Evolutionary conservation across 1,284 basidiomycete genomes (phyloP), one percentile per base, ranked within the genome.

Genomic region (Coniophora puteana): DNA sequence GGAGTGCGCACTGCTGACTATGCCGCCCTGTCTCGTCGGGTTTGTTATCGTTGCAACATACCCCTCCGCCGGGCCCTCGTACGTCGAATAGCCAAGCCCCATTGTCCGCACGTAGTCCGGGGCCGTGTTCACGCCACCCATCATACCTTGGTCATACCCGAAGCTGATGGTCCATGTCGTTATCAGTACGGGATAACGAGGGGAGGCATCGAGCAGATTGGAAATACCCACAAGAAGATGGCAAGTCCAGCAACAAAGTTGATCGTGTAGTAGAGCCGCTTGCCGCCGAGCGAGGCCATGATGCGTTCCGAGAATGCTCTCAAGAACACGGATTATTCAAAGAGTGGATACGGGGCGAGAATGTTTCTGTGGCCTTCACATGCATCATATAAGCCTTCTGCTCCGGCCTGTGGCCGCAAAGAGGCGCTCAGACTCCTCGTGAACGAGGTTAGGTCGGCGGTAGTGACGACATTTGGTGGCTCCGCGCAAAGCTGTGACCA

Each of bases 131-230:
- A 74, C 72, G 31, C 72, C 72, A 24, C 72, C 72, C 73, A 77
- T 76, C 66, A 75, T 71, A 36, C 74, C 73, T 58, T 76, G 72
- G 52, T 75, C 72, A 66, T 74, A 76, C 20, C 74, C 74, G 51
- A 74, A 74, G 50, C 71, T 73, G 39, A 22, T 20, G 12, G 18
- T 22, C n/a, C n/a, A n/a, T n/a, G n/a, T n/a, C n/a, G n/a, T n/a
- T n/a, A n/a, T n/a, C n/a, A n/a, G n/a, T n/a, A n/a, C n/a, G n/a
- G n/a, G n/a, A n/a, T n/a, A n/a, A n/a, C n/a, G 30, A 26, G 18
- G 20, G 26, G 20, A 18, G 23, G 30, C 30, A 20, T 30, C 22
- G 16, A 36, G 40, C 2, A 40, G 16, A 12, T 11, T 11, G 5
- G 14, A 16, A 16, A n/a, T 10, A 62, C 68, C 45, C 42, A 72